A percentile compares a stretch with the other conserved stretches of the same genome.
These are phyloP conservation scores for Voacanga thouarsii DNA, from an alignment of 257 asterid genomes.

Conservation along the genomic window DNA sequence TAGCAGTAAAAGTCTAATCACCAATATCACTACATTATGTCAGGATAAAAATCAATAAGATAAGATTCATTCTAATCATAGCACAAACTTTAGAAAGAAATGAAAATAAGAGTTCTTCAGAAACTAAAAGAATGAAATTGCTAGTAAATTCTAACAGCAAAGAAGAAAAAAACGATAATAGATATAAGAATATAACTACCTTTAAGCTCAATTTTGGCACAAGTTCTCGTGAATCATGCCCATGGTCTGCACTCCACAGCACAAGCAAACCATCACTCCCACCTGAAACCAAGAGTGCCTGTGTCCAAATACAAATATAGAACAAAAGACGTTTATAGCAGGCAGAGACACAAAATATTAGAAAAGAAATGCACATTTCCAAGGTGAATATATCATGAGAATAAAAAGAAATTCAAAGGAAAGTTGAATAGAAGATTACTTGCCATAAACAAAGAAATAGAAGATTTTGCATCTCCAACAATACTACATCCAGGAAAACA, in stretches of 20 bases:
- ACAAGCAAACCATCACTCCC: constrained; percentile 96
- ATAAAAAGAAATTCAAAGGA: background rate
- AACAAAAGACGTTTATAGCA: constrained; percentile 13
- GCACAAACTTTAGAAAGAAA: background rate
- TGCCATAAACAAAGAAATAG: background rate
- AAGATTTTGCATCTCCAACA: background rate
- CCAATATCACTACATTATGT: background rate
- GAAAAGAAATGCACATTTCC: background rate
- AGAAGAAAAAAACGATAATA: constrained; percentile 12
- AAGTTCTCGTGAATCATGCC: constrained; percentile 94
- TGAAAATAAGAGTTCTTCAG: background rate
- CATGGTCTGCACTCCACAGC: constrained; percentile 96
- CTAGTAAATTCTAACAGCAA: background rate
- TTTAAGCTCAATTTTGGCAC: constrained; percentile 95
- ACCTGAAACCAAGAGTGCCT: constrained; percentile 98
- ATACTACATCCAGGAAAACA: background rate
- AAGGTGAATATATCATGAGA: background rate
- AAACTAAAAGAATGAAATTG: background rate
- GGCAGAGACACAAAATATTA: constrained; percentile 7
- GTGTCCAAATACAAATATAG: constrained; percentile 28
- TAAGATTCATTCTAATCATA: background rate
- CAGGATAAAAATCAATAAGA: background rate
- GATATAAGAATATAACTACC: constrained; percentile 31
- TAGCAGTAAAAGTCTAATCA: background rate
- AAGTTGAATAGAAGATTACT: background rate